Evolutionary conservation across 2,329 filamentous ascomycete genomes (phyloP), one percentile per base, ranked within the genome.

Genomic region (Alternaria triticimaculans): DNA sequence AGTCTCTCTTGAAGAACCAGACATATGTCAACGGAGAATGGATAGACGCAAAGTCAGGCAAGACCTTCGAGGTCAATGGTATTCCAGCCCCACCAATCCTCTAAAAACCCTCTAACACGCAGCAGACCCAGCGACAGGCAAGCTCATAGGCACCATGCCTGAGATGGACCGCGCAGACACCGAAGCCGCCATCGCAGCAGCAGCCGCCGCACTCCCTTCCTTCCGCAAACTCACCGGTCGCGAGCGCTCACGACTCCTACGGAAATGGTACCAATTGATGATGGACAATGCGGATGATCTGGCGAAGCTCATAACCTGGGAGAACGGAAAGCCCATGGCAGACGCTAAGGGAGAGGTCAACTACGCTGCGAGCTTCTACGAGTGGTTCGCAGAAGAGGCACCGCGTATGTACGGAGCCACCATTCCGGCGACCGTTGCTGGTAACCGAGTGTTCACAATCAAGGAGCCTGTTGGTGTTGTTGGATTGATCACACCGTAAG

Each of bases 11-110:
- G 75, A 97, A 96, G 84, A 88, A 90, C 72, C 88, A 94, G 78
- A 83, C 89, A 75, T 97, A 95, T 78, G 90, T 98, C 76, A 95
- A 99, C 79, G 96, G 96, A 75, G 87, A 97, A 87, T 99, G 94
- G 92, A 88, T 96, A 66, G 86, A 87, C 72, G 92, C 95, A 72
- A 88, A 89, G 76, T 97, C 93, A 1, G 93, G 93, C 77, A 90
- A 96, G 87, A 97, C 93, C 49, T 99, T 98, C 80, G 90, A 96
- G 78, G 92, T 97, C 64, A 86, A 71, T 48, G 85, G 85, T 85
- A 67, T 48, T 7, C 14, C 12, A n/a, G 3, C 12, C 43, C 20
- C 23, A n/a, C 21, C 33, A 33, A 41, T n/a, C 48, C 23, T 48
- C 55, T 7, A 18, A 46, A 33, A 21, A 4, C 30, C 14, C 23